phyloP scores from a whole-genome alignment of 768 basidiomycete species.

The Termitomyces sp. region DNA sequence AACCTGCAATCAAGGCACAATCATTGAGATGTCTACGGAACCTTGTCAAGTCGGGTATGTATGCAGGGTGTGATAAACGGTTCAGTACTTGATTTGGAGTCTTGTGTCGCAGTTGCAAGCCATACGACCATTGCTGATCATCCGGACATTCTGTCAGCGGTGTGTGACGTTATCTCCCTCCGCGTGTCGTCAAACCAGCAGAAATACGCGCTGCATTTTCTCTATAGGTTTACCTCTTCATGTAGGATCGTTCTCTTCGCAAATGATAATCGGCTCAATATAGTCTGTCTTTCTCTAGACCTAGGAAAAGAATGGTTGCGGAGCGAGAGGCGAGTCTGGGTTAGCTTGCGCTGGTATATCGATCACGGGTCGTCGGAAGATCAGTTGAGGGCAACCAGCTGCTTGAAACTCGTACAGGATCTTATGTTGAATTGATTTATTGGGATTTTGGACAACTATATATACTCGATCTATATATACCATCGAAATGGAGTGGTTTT shows the following conservation, averaged over 20 bases:
- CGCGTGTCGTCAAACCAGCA: constrained; percentile 12
- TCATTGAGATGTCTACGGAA: constrained; percentile 15
- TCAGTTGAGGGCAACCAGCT: constrained; percentile 4
- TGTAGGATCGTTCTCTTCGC: neutral
- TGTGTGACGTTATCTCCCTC: constrained; percentile 8
- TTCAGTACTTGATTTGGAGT: neutral
- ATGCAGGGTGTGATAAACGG: neutral
- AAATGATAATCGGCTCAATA: neutral
- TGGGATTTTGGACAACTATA: neutral
- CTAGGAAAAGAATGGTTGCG: constrained; percentile 11
- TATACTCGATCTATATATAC: neutral
- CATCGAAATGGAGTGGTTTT: neutral
- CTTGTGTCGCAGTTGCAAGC: constrained; percentile 2
- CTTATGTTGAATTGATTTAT: neutral
- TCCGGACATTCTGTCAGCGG: constrained; percentile 5
- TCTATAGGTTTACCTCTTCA: constrained; percentile 8
- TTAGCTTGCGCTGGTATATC: constrained; percentile 10
- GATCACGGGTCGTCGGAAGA: constrained; percentile 15
- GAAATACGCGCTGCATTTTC: constrained; percentile 15
- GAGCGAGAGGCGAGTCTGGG: constrained; percentile 1
- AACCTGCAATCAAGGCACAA: constrained; percentile 11
- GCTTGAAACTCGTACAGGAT: constrained; percentile 6
- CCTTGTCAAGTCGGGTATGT: constrained; percentile 13
- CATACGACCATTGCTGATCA: constrained; percentile 5
- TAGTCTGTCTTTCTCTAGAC: neutral